phyloP scores from a whole-genome alignment of 1,284 basidiomycete species.

The Cerioporus squamosus region DNA sequence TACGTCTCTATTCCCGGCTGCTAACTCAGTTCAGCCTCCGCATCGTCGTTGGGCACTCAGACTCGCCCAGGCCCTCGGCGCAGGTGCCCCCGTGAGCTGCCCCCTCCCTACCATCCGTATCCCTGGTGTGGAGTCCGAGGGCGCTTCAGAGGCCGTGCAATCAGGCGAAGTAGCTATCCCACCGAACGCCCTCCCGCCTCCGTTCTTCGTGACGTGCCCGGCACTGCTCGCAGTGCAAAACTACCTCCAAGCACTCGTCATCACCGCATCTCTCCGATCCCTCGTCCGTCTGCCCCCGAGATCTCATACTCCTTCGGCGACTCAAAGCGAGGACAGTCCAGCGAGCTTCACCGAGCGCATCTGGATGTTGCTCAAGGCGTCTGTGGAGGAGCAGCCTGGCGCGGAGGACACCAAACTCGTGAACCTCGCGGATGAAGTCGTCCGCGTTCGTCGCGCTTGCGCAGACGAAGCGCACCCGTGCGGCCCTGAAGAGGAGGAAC shows the following conservation, averaged over 20 bases:
- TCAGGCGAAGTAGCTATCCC: constrained; percentile 12
- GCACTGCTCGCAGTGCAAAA: constrained; percentile 66
- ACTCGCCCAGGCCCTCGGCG: constrained; percentile 51
- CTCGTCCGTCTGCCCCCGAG: constrained; percentile 49
- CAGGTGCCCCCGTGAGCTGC: constrained; percentile 50
- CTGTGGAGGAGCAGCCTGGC: constrained; percentile 52
- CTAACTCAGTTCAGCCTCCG: not conserved
- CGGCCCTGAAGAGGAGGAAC: constrained; percentile 47
- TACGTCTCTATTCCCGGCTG: constrained; percentile 13
- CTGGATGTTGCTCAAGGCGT: constrained; percentile 65
- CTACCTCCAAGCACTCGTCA: constrained; percentile 69
- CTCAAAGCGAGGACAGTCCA: constrained; percentile 8
- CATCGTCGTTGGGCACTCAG: constrained; percentile 46
- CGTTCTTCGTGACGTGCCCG: constrained; percentile 61
- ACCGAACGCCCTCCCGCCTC: constrained; percentile 56
- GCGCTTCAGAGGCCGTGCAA: constrained; percentile 5
- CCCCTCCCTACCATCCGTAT: constrained; percentile 37
- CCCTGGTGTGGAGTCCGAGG: not conserved
- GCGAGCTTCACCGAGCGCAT: constrained; percentile 55
- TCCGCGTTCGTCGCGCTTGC: constrained; percentile 43
- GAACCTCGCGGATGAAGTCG: constrained; percentile 73
- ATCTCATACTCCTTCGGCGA: not conserved
- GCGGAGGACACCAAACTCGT: constrained; percentile 54
- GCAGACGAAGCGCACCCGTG: constrained; percentile 20
- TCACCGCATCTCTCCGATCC: constrained; percentile 61